Base-by-base conservation (phyloP, 202 grass and related monocot genomes). In the Schoenoplectus tabernaemontani region DNA sequence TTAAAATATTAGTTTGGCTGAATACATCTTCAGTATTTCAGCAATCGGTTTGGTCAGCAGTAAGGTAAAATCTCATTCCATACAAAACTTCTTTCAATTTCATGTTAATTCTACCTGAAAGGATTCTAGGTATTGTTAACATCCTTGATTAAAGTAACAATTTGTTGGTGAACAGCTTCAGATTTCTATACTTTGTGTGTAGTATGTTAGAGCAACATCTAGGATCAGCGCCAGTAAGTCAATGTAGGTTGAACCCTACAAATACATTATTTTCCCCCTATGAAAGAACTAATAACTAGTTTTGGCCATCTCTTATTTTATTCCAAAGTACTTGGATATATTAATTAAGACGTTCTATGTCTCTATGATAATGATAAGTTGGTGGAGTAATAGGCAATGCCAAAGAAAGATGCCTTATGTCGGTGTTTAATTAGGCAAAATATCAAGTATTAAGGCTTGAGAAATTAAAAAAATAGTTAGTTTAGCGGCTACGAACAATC, bases 181-280 rank as follows among this genome's bases (percentile, higher is more conserved):
- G 75, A 78, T 78, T 60, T 53, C 53, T 60, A 78, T 78, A 58
- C 53, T 78, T 58, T n/a, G n/a, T 78, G 53, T 78, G 75, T 78
- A 60, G 75, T 78, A 60, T 39, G 75, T 43, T 78, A 60, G 24
- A 78, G 75, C 53, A 78, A 60, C 75, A 78, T 59, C 16, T 78
- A 78, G 75, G 53, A 78, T 78, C 75, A 78, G 60, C 12, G 8
- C 53, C 36, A 23, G n/a, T 22, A 60, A 76, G 71, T 76, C 71
- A 32, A 76, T 76, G 47, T 53, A 76, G 30, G 44, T 78, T 78
- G 54, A 43, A 23, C 50, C 44, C 53, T 57, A 59, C n/a, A 54
- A 16, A 54, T 54, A 56, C 19, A 56, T n/a, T 19, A 32, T n/a
- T n/a, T n/a, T 62, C 32, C 22, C 13, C 33, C 15, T 4, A 33